Conservation (phyloP, 2,329 filamentous ascomycete species). For the Drechslerella dactyloides region DNA sequence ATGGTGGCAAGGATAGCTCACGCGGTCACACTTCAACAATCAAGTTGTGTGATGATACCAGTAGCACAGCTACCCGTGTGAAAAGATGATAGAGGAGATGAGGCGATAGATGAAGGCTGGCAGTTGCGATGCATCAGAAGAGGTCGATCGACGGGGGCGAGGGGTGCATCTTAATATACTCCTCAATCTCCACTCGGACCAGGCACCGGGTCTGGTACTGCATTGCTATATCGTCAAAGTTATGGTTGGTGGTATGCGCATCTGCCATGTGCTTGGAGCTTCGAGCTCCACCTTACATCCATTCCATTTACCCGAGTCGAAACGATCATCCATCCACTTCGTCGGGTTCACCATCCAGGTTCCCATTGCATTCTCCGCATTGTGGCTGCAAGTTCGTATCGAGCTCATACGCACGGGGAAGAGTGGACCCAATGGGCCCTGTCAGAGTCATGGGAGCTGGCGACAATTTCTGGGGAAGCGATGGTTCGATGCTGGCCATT, state of each 20-base stretch:
- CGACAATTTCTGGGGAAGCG: slow-evolving; percentile 24
- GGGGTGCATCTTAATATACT: slow-evolving; percentile 1
- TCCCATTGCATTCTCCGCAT: slow-evolving; percentile 1
- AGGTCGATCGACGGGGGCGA: background rate
- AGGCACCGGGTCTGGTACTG: slow-evolving; percentile 2
- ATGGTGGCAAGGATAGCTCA: slow-evolving; percentile 10
- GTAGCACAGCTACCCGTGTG: slow-evolving; percentile 10
- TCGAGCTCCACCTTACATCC: slow-evolving; percentile 6
- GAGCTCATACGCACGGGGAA: slow-evolving; percentile 13
- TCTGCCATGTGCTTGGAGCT: slow-evolving; percentile 13
- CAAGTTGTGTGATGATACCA: slow-evolving; percentile 5
- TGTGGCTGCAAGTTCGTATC: background rate
- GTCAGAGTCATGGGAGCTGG: slow-evolving; percentile 14
- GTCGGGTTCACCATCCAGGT: slow-evolving; percentile 21
- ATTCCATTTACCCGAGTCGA: slow-evolving; percentile 48
- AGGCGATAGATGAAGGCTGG: background rate
- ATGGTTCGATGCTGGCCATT: background rate
- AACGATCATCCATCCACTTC: slow-evolving; percentile 38
- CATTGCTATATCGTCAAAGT: slow-evolving; percentile 11
- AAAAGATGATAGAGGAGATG: background rate
- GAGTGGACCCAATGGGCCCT: slow-evolving; percentile 16
- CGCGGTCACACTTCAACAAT: slow-evolving; percentile 3
- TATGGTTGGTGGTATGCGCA: background rate
- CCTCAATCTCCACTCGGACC: background rate
- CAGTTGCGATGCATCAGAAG: background rate